Conservation (phyloP, 2,329 filamentous ascomycete species). For the Pseudophaeomoniella oleicola region DNA sequence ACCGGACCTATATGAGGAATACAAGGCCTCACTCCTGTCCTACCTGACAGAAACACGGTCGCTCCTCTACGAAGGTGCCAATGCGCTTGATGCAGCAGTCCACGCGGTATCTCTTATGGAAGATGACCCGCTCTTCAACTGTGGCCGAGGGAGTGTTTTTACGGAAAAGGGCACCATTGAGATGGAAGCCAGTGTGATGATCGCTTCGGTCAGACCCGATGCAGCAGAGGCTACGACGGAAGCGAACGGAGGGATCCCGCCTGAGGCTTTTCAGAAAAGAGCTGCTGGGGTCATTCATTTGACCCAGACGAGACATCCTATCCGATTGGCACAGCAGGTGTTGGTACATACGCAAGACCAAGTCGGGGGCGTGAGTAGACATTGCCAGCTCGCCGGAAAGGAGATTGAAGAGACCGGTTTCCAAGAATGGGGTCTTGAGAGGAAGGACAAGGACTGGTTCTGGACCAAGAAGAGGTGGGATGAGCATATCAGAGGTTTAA, state of each 20-base stretch:
- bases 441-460: slow-evolving; percentile 58
- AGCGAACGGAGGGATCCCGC: slow-evolving; percentile 14
- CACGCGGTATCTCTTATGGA: slow-evolving; percentile 65
- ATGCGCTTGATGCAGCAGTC: slow-evolving; percentile 59
- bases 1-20: slow-evolving; percentile 41
- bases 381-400: slow-evolving; percentile 53
- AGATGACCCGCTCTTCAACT: slow-evolving; percentile 71
- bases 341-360: slow-evolving; percentile 52
- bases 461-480: slow-evolving; percentile 69
- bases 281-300: slow-evolving; percentile 65
- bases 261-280: slow-evolving; percentile 51
- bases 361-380: slow-evolving; percentile 29
- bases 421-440: slow-evolving; percentile 43
- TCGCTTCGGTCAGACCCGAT: slow-evolving; percentile 32
- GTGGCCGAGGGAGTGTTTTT: slow-evolving; percentile 72
- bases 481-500: slow-evolving; percentile 52
- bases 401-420: slow-evolving; percentile 43
- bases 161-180: slow-evolving; percentile 71
- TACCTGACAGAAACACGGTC: slow-evolving; percentile 39
- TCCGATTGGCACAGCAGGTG: slow-evolving; percentile 57
- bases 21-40: slow-evolving; percentile 44
- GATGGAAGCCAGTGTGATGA: slow-evolving; percentile 79
- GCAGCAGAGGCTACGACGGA: slow-evolving; percentile 4
- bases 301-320: slow-evolving; percentile 61
- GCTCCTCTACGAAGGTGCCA: slow-evolving; percentile 21